Base-by-base conservation (phyloP, 805 yeast species). In the Kuraishia hungarica region DNA sequence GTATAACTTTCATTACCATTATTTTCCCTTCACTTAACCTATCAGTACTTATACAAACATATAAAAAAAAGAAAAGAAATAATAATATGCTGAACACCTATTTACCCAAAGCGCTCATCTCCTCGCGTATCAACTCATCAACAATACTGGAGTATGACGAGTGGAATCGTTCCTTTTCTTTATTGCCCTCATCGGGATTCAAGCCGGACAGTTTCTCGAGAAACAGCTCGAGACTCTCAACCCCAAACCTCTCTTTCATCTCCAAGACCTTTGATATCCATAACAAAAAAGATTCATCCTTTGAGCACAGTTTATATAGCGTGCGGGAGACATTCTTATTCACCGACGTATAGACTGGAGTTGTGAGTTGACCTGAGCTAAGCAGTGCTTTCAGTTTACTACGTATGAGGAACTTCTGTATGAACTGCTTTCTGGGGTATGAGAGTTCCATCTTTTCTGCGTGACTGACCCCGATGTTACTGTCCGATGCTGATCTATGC, bases 301-400 rank as follows among this genome's bases (percentile, higher is more conserved):
- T 39, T 2, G 53, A 24, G 1, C 68, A 55, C 15, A 59, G 47
- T 20, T 68, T 68, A 64, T 89, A 88, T 20, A 87, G 65, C 49
- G 71, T 70, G 53, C 89, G 73, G 15, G 92, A 85, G 5, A 87
- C 83, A 2, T 69, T 69, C 68, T 80, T 81, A 67, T 88, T 88
- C 54, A 87, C 75, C 17, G 65, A 66, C 2, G 89, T 85, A 64
- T 84, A 89, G 23, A 58, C 49, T 1, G 56, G 54, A 11, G 64
- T 56, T 10, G 62, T 54, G 8, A 64, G 57, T 53, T 72, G 72
- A 2, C 70, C 70, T 28, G 69, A 70, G 29, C 60, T 66, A 62
- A 81, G 83, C 26, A 77, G 65, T 1, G 81, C 79, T 52, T 82
- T 71, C 51, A 88, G 63, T 20, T 71, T 73, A 20, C 75, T 71